Conservation (phyloP, 352 stramenopile genomes). For the Globisporangium echinulatum region DNA sequence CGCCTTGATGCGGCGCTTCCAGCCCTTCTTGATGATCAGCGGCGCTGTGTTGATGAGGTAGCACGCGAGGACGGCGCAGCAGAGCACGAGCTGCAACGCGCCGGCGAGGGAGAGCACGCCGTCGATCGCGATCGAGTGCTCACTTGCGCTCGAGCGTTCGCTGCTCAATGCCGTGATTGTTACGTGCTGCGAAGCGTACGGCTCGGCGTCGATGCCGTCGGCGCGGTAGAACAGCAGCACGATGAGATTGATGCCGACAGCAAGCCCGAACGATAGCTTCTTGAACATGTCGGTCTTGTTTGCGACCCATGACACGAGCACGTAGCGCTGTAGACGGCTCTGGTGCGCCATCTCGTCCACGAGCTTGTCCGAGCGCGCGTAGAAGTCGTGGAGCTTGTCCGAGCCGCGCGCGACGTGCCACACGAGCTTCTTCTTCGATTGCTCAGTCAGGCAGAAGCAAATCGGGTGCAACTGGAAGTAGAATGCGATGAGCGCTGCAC, state of each 20-base stretch:
- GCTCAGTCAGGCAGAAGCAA: conserved; percentile 64
- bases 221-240: conserved; percentile 58
- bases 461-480: conserved; percentile 75
- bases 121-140: conserved; percentile 28
- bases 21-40: conserved; percentile 60
- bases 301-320: conserved; percentile 26
- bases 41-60: conserved; percentile 65
- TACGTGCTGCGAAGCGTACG: conserved; percentile 35
- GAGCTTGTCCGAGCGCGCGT: conserved; percentile 50
- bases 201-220: conserved; percentile 39
- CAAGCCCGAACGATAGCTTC: conserved; percentile 40
- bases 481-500: conserved; percentile 35
- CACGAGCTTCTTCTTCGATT: conserved; percentile 68
- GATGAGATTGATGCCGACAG: conserved; percentile 49
- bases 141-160: background rate
- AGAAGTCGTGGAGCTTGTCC: conserved; percentile 70
- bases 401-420: conserved; percentile 48
- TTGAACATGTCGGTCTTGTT: conserved; percentile 43
- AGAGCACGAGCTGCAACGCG: conserved; percentile 46
- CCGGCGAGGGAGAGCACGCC: conserved; percentile 33
- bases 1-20: conserved; percentile 45
- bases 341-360: conserved; percentile 75
- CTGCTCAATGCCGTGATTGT: conserved; percentile 19
- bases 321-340: conserved; percentile 31
- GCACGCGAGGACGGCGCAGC: conserved; percentile 38